A percentile compares a stretch with the other conserved stretches of the same genome.
phyloP scores from a whole-genome alignment of 2,329 filamentous ascomycete species.

The Colletotrichum sp. region DNA sequence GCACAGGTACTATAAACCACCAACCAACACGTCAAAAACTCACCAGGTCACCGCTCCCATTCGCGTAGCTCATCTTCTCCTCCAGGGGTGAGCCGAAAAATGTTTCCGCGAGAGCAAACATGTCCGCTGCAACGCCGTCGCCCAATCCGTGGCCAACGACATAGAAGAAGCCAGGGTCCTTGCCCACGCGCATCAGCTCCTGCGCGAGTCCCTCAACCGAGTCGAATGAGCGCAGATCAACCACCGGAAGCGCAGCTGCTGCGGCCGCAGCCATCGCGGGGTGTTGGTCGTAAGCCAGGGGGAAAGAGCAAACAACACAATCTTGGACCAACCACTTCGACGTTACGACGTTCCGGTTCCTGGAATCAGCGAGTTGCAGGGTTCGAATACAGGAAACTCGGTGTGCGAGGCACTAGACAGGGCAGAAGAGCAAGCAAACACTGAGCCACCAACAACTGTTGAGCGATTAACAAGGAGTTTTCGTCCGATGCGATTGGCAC shows the following conservation, averaged over 20 bases:
- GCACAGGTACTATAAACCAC: background rate
- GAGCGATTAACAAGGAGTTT: background rate
- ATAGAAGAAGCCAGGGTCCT: conserved; percentile 22
- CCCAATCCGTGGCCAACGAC: conserved; percentile 18
- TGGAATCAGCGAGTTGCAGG: background rate
- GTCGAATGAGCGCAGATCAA: conserved; percentile 8
- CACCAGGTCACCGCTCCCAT: conserved; percentile 22
- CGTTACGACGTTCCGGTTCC: background rate
- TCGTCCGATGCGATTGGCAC: background rate
- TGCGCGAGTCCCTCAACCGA: conserved; percentile 4
- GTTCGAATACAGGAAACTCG: background rate
- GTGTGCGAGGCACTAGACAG: background rate
- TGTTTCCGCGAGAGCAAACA: conserved; percentile 12
- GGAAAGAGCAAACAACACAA: background rate
- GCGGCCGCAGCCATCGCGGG: background rate
- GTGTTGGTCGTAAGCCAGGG: background rate
- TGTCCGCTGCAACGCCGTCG: conserved; percentile 13
- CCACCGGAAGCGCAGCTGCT: conserved; percentile 5
- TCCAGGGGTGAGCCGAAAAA: conserved; percentile 10
- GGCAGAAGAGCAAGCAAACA: background rate
- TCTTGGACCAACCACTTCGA: background rate
- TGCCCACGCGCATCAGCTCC: conserved; percentile 22
- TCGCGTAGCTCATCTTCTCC: background rate
- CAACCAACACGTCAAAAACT: background rate
- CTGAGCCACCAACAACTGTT: background rate